Base-by-base conservation (phyloP, 495 filamentous ascomycete species). In the Penicillium macrosclerotiorum region DNA sequence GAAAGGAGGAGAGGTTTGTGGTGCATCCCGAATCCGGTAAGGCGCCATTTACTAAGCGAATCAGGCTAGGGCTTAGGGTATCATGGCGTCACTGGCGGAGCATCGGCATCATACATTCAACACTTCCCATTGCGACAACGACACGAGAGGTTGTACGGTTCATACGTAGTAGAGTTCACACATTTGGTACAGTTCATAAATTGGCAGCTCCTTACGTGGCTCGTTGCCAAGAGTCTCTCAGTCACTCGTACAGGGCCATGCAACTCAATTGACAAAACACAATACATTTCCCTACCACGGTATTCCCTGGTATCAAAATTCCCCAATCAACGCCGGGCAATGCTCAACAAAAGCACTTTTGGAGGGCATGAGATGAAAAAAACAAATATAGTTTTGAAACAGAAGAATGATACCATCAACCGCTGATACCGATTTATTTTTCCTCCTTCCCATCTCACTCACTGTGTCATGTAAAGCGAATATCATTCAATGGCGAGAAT, bases 401-500 rank as follows among this genome's bases (percentile, higher is more conserved):
- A n/a, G n/a, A n/a, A n/a, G n/a, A n/a, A n/a, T n/a, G n/a, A n/a
- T n/a, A n/a, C 9, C 8, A 8, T 7, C 8, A 18, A 20, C 25
- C 22, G 17, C 5, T 30, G 22, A 20, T 20, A 25, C 24, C 38
- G n/a, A 24, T 45, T 46, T 54, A 37, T 49, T 40, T 40, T 46
- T 20, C 18, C 3, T 25, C 23, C 20, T 18, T 39, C 22, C n/a
- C 24, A 18, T 27, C 7, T 48, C 31, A 16, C 24, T 52, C 27
- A 6, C 16, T 27, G 31, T 33, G 19, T 19, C 13, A n/a, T n/a
- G n/a, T n/a, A n/a, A n/a, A n/a, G n/a, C n/a, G n/a, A n/a, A n/a
- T n/a, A n/a, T 8, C 32, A 37, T 37, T 67, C 49, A 73, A 49
- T 64, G 59, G 40, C 72, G 69, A 32, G 67, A 43, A 54, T 67